Percentiles rank a stretch among this genome's conserved stretches.
Conservation (phyloP, 805 yeast genomes). For the Barnettozyma salicaria region DNA sequence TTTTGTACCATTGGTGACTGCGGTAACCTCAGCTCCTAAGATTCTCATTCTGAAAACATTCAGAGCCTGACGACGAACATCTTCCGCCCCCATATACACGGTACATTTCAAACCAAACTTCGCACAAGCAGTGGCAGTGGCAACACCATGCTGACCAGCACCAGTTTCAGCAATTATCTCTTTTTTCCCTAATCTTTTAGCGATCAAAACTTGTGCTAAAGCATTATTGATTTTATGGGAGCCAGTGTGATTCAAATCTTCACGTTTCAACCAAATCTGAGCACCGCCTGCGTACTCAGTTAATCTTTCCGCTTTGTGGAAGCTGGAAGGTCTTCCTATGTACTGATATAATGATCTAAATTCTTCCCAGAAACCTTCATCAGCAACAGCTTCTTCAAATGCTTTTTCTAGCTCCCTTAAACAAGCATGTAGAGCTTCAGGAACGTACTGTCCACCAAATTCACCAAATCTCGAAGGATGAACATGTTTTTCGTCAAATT, state of each 20-base stretch:
- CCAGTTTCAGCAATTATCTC: conserved; percentile 86
- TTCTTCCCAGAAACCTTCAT: conserved; percentile 91
- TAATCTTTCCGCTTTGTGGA: conserved; percentile 87
- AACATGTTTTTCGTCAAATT: conserved; percentile 54
- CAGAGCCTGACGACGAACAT: conserved; percentile 95
- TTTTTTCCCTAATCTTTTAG: conserved; percentile 70
- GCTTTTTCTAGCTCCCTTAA: conserved; percentile 82
- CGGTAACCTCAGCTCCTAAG: conserved; percentile 90
- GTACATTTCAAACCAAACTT: conserved; percentile 90
- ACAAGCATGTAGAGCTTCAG: conserved; percentile 92
- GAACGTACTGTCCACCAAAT: conserved; percentile 98
- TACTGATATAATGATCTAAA: conserved; percentile 78
- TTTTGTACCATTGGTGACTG: conserved; percentile 91
- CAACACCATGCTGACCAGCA: conserved; percentile 93
- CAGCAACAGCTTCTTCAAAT: conserved; percentile 83
- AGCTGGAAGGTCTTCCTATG: conserved; percentile 93
- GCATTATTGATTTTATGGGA: conserved; percentile 86
- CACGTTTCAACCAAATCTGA: conserved; percentile 96
- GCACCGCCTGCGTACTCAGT: conserved; percentile 92
- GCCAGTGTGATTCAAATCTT: conserved; percentile 88
- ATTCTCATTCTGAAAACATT: conserved; percentile 97
- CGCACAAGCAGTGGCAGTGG: conserved; percentile 90
- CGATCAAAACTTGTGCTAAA: conserved; percentile 73
- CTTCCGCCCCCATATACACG: conserved; percentile 99
- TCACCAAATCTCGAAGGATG: conserved; percentile 82